Conservation (phyloP, 805 yeast species). For the Myxozyma nipponensis region DNA sequence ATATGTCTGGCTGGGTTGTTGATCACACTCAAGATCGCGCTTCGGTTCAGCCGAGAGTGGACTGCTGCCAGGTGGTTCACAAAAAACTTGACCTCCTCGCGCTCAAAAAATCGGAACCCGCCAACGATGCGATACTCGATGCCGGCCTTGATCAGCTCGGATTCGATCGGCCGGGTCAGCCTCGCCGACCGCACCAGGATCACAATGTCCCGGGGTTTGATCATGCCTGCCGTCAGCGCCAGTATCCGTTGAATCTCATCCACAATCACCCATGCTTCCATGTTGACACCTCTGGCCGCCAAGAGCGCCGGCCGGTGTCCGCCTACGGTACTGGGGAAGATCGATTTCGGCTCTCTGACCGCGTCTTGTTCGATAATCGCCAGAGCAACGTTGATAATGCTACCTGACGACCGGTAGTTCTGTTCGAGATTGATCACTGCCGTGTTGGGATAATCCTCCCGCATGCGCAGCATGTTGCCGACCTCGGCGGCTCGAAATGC, state of each 20-base stretch:
- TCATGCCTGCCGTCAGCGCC: conserved; percentile 43
- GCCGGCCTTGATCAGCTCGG: conserved; percentile 49
- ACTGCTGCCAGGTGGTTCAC: conserved; percentile 64
- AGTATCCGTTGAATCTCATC: conserved; percentile 51
- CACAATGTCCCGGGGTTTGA: conserved; percentile 60
- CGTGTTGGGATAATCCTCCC: conserved; percentile 37
- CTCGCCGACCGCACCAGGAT: conserved; percentile 64
- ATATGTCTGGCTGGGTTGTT: conserved; percentile 63
- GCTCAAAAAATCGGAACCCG: conserved; percentile 78
- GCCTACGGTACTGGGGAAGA: conserved; percentile 10
- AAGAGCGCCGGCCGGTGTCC: conserved; percentile 37
- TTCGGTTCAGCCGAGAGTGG: conserved; percentile 53
- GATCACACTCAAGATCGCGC: conserved; percentile 57
- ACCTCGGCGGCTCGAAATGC: conserved; percentile 79
- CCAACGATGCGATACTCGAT: conserved; percentile 67
- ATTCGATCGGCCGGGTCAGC: conserved; percentile 62
- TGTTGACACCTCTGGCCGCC: conserved; percentile 40
- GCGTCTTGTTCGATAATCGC: conserved; percentile 58
- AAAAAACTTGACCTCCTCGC: conserved; percentile 60
- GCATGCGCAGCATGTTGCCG: conserved; percentile 60
- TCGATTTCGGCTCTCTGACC: conserved; percentile 26
- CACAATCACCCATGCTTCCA: conserved; percentile 60
- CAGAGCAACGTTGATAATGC: conserved; percentile 63
- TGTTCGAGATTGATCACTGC: conserved; percentile 49
- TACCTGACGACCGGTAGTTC: conserved; percentile 77